Evolutionary conservation across 2,329 filamentous ascomycete genomes (phyloP), one percentile per base, ranked within the genome.

Genomic region (Alternaria atra): DNA sequence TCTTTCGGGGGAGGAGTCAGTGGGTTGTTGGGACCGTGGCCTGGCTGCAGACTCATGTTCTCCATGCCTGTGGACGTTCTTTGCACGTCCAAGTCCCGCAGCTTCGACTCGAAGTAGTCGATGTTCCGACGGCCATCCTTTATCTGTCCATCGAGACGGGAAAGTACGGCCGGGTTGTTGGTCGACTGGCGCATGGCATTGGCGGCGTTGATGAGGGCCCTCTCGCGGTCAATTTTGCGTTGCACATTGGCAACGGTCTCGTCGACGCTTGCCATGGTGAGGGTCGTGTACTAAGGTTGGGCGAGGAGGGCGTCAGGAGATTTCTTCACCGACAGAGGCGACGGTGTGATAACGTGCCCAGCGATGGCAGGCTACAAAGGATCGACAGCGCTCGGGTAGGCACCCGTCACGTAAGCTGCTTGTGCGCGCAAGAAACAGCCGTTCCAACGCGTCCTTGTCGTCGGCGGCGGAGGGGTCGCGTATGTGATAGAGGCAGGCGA

Each of bases 221-320:
- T 94, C 83, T 99, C 95, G 79, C 94, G 90, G 85, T 97, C 93
- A 81, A 99, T 98, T 90, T 99, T 98, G 84, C 90, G 91, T 83
- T 91, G 89, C 83, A 99, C 93, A 80, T 93, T 91, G 81, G 89
- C 89, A 81, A 89, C 85, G 67, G 87, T 84, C 70, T 88, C 85
- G 76, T 89, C 86, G 78, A 87, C 83, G 77, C 83, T 84, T 83
- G 70, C 65, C 85, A 88, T 89, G 77, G 79, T 76, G 68, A 65
- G 42, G 52, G 64, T 27, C 12, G 58, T 55, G 50, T 61, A 57
- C 35, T 37, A 46, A 48, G 39, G 23, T 51, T 56, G 62, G 67
- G 67, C 66, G 67, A 69, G 68, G 68, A 71, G 69, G 58, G 65
- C 67, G 65, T 55, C 39, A 23, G 65, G 50, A 65, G 58, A 60